Percentiles rank a stretch among this genome's conserved stretches.
These are phyloP conservation scores for Chlamydomonas incerta DNA, from an alignment of 139 green algal species.

Conservation along the genomic window DNA sequence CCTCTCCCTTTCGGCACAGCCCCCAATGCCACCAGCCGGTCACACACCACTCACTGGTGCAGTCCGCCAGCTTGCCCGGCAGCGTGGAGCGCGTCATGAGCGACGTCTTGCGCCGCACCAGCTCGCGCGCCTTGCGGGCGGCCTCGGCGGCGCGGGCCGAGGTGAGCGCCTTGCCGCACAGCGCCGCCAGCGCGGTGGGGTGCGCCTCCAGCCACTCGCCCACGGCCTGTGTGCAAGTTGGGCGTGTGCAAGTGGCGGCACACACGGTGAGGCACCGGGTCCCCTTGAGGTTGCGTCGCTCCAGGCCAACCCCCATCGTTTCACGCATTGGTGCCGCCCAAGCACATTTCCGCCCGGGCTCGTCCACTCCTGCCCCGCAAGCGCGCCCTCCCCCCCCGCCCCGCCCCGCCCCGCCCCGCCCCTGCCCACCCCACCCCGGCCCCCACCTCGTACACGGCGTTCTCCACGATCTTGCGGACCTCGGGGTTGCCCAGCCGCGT, in stretches of 20 bases:
- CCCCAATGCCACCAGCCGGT: too few species aligned
- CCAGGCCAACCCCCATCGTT: too few species aligned
- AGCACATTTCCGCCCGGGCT: too few species aligned
- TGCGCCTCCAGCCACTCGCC: slow-evolving; percentile 59
- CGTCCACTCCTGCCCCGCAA: too few species aligned
- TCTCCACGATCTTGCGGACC: slow-evolving; percentile 86
- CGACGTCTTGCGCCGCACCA: slow-evolving; percentile 94
- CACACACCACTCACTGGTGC: slow-evolving; percentile 77
- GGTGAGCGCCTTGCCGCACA: slow-evolving; percentile 39
- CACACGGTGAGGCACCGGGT: too few species aligned
- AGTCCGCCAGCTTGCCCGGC: slow-evolving; percentile 98
- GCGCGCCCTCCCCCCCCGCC: too few species aligned
- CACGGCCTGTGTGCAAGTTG: slow-evolving; percentile 45
- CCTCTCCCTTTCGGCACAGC: not conserved
- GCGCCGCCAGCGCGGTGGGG: not conserved
- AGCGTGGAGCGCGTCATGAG: slow-evolving; percentile 87
- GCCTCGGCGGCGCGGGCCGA: slow-evolving; percentile 86
- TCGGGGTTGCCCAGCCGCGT: slow-evolving; percentile 95
- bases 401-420: not conserved
- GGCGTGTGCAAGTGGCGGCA: too few species aligned
- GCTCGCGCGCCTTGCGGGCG: slow-evolving; percentile 92
- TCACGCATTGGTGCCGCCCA: too few species aligned
- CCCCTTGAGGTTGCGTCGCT: too few species aligned
- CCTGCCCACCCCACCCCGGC: not conserved
- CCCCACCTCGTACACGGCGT: slow-evolving; percentile 64